These are phyloP conservation scores for Ophiostoma ulmi DNA, from an alignment of 2,329 filamentous ascomycete species.

Conservation along the genomic window DNA sequence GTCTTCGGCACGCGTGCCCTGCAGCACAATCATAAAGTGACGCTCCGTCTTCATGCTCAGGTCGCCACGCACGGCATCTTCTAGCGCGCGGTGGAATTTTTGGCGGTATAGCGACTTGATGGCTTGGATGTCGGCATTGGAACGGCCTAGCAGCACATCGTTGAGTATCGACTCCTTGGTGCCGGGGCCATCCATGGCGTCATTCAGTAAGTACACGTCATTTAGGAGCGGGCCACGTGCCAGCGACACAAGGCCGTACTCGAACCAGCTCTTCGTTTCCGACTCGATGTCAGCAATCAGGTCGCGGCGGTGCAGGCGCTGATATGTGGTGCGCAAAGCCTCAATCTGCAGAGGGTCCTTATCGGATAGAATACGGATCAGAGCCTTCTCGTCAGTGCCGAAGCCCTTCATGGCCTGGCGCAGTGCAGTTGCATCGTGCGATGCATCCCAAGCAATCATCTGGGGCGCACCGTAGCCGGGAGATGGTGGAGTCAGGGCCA, in stretches of 20 bases:
- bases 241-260: conserved; percentile 68
- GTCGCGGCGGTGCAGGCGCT: conserved; percentile 58
- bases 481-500: conserved; percentile 59
- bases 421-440: conserved; percentile 63
- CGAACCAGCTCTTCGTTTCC: conserved; percentile 71
- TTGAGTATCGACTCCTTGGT: conserved; percentile 85
- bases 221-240: conserved; percentile 72
- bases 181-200: conserved; percentile 71
- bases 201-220: conserved; percentile 65
- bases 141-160: conserved; percentile 75
- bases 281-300: conserved; percentile 70
- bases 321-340: conserved; percentile 61
- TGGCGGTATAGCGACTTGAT: conserved; percentile 76
- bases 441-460: conserved; percentile 63
- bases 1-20: conserved; percentile 71
- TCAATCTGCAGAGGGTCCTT: conserved; percentile 76
- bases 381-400: conserved; percentile 74
- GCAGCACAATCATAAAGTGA: conserved; percentile 77
- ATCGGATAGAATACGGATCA: conserved; percentile 65
- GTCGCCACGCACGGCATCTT: conserved; percentile 69
- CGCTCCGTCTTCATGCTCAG: conserved; percentile 80
- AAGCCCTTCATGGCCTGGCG: conserved; percentile 85
- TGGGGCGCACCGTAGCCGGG: conserved; percentile 70
- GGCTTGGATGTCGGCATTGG: conserved; percentile 79
- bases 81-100: conserved; percentile 61